phyloP scores from a whole-genome alignment of 225 moss, liverwort and hornwort genomes.

The Pleurozium schreberi region DNA sequence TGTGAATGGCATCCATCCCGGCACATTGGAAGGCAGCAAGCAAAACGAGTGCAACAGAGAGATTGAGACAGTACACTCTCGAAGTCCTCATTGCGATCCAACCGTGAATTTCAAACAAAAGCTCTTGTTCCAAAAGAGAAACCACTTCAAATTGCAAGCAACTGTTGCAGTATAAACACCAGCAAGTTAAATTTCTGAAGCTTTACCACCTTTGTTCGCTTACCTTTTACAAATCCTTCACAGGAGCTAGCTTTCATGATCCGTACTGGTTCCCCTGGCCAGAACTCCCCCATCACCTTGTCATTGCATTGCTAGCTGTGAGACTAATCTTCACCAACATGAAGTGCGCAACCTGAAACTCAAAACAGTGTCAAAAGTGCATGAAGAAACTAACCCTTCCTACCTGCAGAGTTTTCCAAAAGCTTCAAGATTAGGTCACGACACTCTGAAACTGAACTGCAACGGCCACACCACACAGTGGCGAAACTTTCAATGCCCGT shows the following conservation, averaged over 20 bases:
- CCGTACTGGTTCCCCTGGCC: neutral
- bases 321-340: neutral
- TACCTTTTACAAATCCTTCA: neutral
- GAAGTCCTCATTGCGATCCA: conserved; percentile 9
- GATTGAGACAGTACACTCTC: neutral
- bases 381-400: neutral
- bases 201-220: neutral
- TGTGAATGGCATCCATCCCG: neutral
- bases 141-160: neutral
- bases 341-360: neutral
- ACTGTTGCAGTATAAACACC: neutral
- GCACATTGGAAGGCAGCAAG: conserved; percentile 7
- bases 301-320: neutral
- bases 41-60: neutral
- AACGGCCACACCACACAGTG: neutral
- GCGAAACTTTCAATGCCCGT: neutral
- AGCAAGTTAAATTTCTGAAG: neutral
- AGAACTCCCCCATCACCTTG: neutral
- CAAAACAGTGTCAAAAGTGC: neutral
- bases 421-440: neutral
- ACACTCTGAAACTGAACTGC: neutral
- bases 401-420: neutral
- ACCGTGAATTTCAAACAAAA: neutral
- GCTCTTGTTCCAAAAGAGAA: neutral
- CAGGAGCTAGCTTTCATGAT: neutral